Base-by-base conservation (phyloP, 2,329 filamentous ascomycete genomes). In the Hypoxylon rubiginosum region DNA sequence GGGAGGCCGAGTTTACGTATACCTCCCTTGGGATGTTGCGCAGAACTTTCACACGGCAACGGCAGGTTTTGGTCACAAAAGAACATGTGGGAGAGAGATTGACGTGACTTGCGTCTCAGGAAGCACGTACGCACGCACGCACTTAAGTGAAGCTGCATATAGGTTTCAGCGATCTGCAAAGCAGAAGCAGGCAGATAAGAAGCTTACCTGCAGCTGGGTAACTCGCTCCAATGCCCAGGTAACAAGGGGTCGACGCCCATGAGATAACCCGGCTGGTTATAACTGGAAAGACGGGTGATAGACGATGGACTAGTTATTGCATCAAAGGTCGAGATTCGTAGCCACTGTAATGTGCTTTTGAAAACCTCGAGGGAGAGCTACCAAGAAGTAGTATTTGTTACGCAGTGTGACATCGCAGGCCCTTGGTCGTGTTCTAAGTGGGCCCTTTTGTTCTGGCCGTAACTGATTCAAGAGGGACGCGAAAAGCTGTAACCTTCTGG, bases 291-390 rank as follows among this genome's bases (percentile, higher is more conserved):
- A 53, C 50, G n/a, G 15, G n/a, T 19, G 39, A 9, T 15, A 41
- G 39, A 41, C 15, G 39, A 7, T 24, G 24, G 19, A n/a, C 46
- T n/a, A 7, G 13, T 21, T 19, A 17, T 32, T 48, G 24, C 30
- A 17, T 17, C 8, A 30, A 34, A 21, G 9, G 45, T 43, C 10
- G 39, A 43, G 39, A 11, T 45, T 55, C 32, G 13, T 32, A 17
- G 17, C 17, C 48, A 19, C 56, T 57, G 57, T 64, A 41, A 11
- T 64, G 56, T 60, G 56, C 62, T 60, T 60, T 48, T 34, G 53
- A 62, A 61, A 50, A 36, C 21, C 24, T 36, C 21, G 17, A 48
- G 19, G 19, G 19, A 2, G 43, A 7, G 15, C 32, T 45, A 6
- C 9, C 26, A 49, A 28, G 46, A 32, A n/a, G 46, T 49, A 32